Evolutionary conservation across 306 rosid species (phyloP), one percentile per base, ranked within the genome.

Genomic region (Cicer cuneatum): DNA sequence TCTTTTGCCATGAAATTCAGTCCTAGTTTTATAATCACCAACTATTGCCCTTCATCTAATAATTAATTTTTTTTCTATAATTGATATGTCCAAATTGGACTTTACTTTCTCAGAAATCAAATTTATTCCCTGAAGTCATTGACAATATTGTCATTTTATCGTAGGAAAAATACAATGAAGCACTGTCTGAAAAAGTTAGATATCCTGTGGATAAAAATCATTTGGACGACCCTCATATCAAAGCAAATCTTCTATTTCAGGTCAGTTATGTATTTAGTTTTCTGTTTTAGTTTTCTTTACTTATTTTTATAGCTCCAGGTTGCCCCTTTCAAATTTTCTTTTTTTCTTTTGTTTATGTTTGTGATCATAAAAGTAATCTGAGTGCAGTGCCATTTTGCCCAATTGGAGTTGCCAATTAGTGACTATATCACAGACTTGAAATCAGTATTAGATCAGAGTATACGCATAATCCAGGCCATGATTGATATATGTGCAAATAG

Each of bases 401-500:
- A 88, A 78, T 82, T 91, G 87, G 98, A 91, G 80, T 77, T 93
- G 56, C 97, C 97, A 45, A 89, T 93, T 86, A 91, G 91, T 68
- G 98, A 93, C 87, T 94, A 91, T 78, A 67, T 90, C 64, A 94
- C 96, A 0, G 98, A 94, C 85, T 87, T 94, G 80, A 94, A 94
- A 85, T 91, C 98, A 0, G 94, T 94, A 80, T 79, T 94, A 80
- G 98, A 94, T 86, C 98, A 94, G 83, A 94, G 98, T 75, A 94
- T 94, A 70, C 94, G 97, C 8, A 77, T 94, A 69, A 94, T 90
- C 75, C 98, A 94, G 93, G 98, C 98, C 73, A 91, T 94, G 97
- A 94, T 91, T 80, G 98, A 94, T 82, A 90, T 94, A 76, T 91
- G 97, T 75, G 94, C 97, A 65, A 94, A 94, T 75, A 91, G 96